Evolutionary conservation across 208 protist genomes (phyloP).

Genomic region (Zelonia costaricensis): DNA sequence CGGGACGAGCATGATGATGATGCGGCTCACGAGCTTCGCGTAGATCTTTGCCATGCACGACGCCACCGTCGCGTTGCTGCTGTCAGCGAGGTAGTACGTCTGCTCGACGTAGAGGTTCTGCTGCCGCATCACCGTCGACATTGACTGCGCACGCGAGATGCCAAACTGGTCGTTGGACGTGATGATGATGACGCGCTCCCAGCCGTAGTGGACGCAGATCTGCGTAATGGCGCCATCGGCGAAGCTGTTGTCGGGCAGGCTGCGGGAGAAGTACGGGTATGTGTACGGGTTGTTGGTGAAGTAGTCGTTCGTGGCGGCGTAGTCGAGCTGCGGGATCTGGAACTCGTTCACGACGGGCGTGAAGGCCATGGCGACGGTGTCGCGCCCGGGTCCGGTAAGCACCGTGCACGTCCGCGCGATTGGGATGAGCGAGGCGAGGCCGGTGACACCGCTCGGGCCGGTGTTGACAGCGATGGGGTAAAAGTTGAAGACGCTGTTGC

Average conservation of each 20-base stretch:
- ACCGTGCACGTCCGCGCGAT: constrained; percentile 71
- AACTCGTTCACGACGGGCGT: constrained; percentile 85
- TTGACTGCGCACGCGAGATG: constrained; percentile 35
- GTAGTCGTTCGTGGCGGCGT: constrained; percentile 60
- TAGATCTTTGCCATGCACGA: constrained; percentile 65
- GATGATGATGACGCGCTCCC: constrained; percentile 85
- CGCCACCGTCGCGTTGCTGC: constrained; percentile 21
- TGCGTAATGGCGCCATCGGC: constrained; percentile 60
- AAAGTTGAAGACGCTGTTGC: constrained; percentile 43
- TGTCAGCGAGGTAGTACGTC: constrained; percentile 46
- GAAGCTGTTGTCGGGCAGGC: constrained; percentile 48
- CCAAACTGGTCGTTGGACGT: constrained; percentile 64
- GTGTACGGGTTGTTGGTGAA: constrained; percentile 54
- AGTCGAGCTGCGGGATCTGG: constrained; percentile 73
- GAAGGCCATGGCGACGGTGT: constrained; percentile 51
- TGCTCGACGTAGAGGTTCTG: constrained; percentile 77
- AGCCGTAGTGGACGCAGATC: constrained; percentile 69
- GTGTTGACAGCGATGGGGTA: constrained; percentile 67
- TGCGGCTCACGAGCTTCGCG: constrained; percentile 63
- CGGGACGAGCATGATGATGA: constrained; percentile 57
- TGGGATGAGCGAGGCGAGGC: constrained; percentile 65
- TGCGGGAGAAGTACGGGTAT: constrained; percentile 85
- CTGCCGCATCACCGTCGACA: constrained; percentile 48
- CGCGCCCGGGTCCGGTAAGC: constrained; percentile 62
- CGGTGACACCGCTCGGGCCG: constrained; percentile 62